Evolutionary conservation across 1,139 yeast genomes (phyloP).

Genomic region (Saccharomyces hybrid): DNA sequence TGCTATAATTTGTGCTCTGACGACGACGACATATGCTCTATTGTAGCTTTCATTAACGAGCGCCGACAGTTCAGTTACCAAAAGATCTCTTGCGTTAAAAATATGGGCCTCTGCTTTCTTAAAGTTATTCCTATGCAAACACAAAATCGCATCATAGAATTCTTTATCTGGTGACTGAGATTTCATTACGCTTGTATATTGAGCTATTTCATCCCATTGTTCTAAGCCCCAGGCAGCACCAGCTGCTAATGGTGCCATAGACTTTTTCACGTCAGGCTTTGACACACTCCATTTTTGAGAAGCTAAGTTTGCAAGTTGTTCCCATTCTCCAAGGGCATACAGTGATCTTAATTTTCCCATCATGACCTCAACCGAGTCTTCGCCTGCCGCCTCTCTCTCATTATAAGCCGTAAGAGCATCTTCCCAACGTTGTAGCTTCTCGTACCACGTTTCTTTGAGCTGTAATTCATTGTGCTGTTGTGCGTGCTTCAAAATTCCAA

Average conservation of each 20-base stretch:
- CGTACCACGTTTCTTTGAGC: conserved; percentile 95
- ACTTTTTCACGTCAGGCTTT: conserved; percentile 62
- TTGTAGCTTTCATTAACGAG: conserved; percentile 92
- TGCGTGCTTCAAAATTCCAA: conserved; percentile 92
- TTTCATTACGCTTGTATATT: conserved; percentile 84
- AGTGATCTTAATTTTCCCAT: conserved; percentile 98
- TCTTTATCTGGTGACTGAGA: conserved; percentile 90
- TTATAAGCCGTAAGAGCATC: conserved; percentile 90
- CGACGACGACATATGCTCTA: conserved; percentile 95
- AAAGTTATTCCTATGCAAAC: conserved; percentile 80
- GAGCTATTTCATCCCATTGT: conserved; percentile 95
- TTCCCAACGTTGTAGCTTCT: conserved; percentile 94
- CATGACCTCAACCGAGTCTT: conserved; percentile 59
- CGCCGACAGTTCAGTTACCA: conserved; percentile 92
- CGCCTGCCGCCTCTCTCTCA: conserved; percentile 51
- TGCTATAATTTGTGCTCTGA: conserved; percentile 93
- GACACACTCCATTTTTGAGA: conserved; percentile 78
- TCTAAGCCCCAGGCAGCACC: conserved; percentile 99
- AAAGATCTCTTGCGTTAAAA: conserved; percentile 72
- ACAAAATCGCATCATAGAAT: conserved; percentile 83
- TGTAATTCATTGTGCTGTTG: conserved; percentile 90
- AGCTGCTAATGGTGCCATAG: conserved; percentile 96
- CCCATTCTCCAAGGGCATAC: conserved; percentile 99
- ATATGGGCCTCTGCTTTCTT: conserved; percentile 76
- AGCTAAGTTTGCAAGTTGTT: conserved; percentile 77